A percentile compares a stretch with the other conserved stretches of the same genome.
Conservation (phyloP, 1,139 yeast species). For the Taphrina sp. region DNA sequence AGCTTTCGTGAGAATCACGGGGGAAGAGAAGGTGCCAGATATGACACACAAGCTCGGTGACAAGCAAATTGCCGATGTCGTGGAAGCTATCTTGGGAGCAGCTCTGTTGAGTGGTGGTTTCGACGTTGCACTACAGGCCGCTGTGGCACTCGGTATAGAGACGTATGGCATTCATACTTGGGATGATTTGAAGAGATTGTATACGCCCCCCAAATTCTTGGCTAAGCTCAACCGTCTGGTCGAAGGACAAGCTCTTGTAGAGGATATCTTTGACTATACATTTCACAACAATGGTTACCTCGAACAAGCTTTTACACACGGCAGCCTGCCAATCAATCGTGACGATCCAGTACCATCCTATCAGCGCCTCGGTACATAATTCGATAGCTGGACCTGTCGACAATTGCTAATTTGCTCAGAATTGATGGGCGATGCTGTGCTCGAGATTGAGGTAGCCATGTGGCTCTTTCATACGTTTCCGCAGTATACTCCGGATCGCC, state of each 20-base stretch:
- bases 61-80: constrained; percentile 34
- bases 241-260: constrained; percentile 6
- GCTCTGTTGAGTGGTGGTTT: constrained; percentile 27
- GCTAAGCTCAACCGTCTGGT: background rate
- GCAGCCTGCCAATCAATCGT: constrained; percentile 22
- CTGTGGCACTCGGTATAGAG: constrained; percentile 27
- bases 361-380: constrained; percentile 17
- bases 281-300: constrained; percentile 19
- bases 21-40: background rate
- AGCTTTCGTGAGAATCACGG: background rate
- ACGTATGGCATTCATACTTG: constrained; percentile 19
- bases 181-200: constrained; percentile 11
- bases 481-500: constrained; percentile 1
- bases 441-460: constrained; percentile 29
- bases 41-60: constrained; percentile 23
- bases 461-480: constrained; percentile 11
- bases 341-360: constrained; percentile 22
- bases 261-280: constrained; percentile 22
- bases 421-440: constrained; percentile 36
- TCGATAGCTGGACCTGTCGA: background rate
- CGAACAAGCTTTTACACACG: constrained; percentile 35
- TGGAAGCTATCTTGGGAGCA: constrained; percentile 34
- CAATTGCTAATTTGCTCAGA: constrained; percentile 23
- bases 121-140: constrained; percentile 31
- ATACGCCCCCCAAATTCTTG: constrained; percentile 3